Conservation (phyloP, 78 protist genomes). For the Emiliania huxleyi region DNA sequence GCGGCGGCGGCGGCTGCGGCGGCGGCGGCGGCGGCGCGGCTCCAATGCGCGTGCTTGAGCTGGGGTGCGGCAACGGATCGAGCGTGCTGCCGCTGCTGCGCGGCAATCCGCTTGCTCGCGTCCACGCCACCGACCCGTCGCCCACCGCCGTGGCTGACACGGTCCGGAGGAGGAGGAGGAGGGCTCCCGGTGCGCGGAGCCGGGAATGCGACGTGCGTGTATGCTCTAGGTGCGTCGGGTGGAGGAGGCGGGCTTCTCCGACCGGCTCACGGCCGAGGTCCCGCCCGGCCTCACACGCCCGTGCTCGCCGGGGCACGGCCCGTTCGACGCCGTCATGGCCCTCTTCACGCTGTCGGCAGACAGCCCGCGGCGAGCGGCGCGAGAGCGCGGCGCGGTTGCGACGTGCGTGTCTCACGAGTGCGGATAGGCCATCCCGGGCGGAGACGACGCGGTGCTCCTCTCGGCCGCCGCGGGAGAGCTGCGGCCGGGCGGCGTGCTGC, state of each 20-base stretch:
- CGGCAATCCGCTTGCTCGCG: not conserved
- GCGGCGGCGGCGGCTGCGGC: not conserved
- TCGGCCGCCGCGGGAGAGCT: not conserved
- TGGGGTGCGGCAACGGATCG: not conserved
- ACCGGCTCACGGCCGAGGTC: not conserved
- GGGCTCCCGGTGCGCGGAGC: not conserved
- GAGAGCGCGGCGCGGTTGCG: too few species aligned
- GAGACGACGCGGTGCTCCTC: not conserved
- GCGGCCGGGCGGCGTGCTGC: not conserved
- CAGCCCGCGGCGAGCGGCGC: not conserved
- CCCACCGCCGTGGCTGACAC: not conserved
- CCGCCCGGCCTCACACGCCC: not conserved
- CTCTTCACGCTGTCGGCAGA: not conserved
- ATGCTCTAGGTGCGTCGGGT: too few species aligned
- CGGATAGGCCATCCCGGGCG: constrained; percentile 1
- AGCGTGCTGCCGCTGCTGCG: not conserved
- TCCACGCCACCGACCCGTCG: not conserved
- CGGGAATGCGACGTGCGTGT: too few species aligned
- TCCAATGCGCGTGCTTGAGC: not conserved
- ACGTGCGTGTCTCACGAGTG: too few species aligned
- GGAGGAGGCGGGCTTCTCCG: not conserved
- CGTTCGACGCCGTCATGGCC: not conserved
- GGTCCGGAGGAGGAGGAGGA: too few species aligned
- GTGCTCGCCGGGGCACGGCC: not conserved
- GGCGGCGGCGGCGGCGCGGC: not conserved